These are phyloP conservation scores for Rhizopus sp. DNA, from an alignment of 371 early-diverging fungal species.

Conservation along the genomic window DNA sequence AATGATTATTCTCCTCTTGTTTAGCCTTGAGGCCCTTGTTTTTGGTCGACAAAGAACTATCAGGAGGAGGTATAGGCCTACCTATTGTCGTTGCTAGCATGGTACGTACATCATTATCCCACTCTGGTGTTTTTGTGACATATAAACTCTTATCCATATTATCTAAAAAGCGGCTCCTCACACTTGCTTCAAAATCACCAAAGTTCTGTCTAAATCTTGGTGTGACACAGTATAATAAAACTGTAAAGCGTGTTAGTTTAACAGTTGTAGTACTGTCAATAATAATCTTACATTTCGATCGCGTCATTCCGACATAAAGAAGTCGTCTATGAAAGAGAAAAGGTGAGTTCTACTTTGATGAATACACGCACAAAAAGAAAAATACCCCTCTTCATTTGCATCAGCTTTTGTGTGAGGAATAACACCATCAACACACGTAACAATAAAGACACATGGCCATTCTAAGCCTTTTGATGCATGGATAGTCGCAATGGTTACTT, in stretches of 20 bases:
- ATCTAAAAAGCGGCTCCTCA: neutral
- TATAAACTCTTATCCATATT: constrained; percentile 1
- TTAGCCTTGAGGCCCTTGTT: neutral
- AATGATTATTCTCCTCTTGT: neutral
- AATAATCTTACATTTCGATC: constrained; percentile 36
- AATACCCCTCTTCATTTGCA: constrained; percentile 38
- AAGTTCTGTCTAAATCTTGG: constrained; percentile 5
- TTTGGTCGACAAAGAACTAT: constrained; percentile 5
- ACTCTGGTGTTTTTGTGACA: neutral
- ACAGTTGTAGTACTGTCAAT: neutral
- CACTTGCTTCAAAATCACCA: neutral
- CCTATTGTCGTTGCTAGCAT: constrained; percentile 12
- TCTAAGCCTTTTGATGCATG: constrained; percentile 57
- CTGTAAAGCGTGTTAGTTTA: neutral
- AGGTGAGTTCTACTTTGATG: constrained; percentile 9
- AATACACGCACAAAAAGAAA: neutral
- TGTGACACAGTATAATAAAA: constrained; percentile 18
- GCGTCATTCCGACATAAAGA: constrained; percentile 57
- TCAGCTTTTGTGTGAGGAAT: constrained; percentile 44
- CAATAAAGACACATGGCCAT: constrained; percentile 65
- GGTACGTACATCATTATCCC: constrained; percentile 6
- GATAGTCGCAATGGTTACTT: constrained; percentile 59
- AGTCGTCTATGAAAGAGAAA: constrained; percentile 40
- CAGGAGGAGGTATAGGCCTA: constrained; percentile 5
- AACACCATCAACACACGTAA: constrained; percentile 51